Evolutionary conservation across 2,329 filamentous ascomycete genomes (phyloP), one percentile per base, ranked within the genome.

Genomic region (Lizonia empirigonia): DNA sequence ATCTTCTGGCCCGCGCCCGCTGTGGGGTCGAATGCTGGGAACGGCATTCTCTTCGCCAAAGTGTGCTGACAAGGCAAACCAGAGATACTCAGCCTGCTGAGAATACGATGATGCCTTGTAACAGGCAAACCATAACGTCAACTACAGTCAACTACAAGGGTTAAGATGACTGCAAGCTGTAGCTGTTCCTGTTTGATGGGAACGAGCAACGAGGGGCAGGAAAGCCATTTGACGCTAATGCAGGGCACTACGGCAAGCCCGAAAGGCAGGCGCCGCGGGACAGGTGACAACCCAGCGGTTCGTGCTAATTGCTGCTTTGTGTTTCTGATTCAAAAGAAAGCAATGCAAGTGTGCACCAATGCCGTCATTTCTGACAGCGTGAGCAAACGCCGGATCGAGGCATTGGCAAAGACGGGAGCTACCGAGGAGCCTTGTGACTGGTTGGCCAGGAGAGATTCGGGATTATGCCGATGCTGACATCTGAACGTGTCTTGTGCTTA

Each of bases 1-100:
- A 38, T 52, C 37, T 7, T 37, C 49, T 52, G 33, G 49, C 24
- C 49, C 42, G 27, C 41, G 20, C 44, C 42, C 34, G 22, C 16
- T 42, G 49, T 52, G 49, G 49, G 49, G 49, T 52, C 49, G 5
- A 36, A 26, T n/a, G 24, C 32, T 41, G 37, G 27, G 20, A 47
- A 38, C 26, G 24, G 24, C 27, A 26, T 24, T 27, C 33, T 38
- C 24, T 41, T 22, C 18, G 18, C 34, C 20, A 27, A 7, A 32
- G 13, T 18, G 30, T 47, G 44, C 27, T 47, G 22, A 40, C 36
- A 47, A 12, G 22, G 22, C 9, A 13, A 13, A 27, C 19, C 18
- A 35, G 23, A 39, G 9, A 15, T n/a, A 39, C n/a, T 20, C 18
- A 33, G 29, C 8, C 23, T 29, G 29, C 19, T 27, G 34, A 34